Evolutionary conservation across 805 yeast species (phyloP).

Genomic region (Myxozyma vanderwaltii): DNA sequence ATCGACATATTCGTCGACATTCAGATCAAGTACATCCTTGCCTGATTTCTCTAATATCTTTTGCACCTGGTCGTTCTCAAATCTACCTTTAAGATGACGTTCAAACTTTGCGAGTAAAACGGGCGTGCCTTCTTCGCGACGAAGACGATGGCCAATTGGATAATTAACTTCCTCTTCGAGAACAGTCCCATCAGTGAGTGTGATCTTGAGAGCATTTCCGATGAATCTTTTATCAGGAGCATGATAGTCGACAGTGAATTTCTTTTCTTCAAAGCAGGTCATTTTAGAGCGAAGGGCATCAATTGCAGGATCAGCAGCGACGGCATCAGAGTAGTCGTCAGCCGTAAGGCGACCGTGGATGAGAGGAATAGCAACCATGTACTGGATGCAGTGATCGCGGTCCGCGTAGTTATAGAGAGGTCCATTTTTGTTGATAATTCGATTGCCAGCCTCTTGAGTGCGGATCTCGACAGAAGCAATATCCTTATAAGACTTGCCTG

Average conservation of each 20-base stretch:
- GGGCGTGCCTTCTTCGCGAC: conserved; percentile 64
- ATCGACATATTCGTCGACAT: conserved; percentile 54
- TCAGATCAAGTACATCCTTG: conserved; percentile 46
- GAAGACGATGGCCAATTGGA: conserved; percentile 58
- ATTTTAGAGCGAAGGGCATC: conserved; percentile 57
- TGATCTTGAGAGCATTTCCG: conserved; percentile 56
- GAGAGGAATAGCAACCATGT: conserved; percentile 62
- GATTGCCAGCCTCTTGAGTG: conserved; percentile 63
- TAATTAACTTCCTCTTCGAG: conserved; percentile 58
- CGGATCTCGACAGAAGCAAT: conserved; percentile 53
- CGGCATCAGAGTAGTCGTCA: conserved; percentile 55
- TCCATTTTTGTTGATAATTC: conserved; percentile 62
- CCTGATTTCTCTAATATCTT: conserved; percentile 45
- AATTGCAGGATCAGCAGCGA: conserved; percentile 56
- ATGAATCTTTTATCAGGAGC: conserved; percentile 60
- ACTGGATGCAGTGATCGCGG: conserved; percentile 66
- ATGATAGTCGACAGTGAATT: conserved; percentile 56
- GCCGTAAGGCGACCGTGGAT: conserved; percentile 60
- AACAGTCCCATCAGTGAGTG: conserved; percentile 56
- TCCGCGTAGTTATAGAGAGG: conserved; percentile 65
- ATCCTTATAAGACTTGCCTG: conserved; percentile 53
- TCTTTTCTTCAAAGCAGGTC: conserved; percentile 54
- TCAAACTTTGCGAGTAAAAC: conserved; percentile 54
- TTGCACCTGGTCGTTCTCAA: conserved; percentile 45
- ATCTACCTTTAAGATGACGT: conserved; percentile 53